Evolutionary conservation across 2,329 filamentous ascomycete genomes (phyloP).

Genomic region (Aspergillus fijiensis): DNA sequence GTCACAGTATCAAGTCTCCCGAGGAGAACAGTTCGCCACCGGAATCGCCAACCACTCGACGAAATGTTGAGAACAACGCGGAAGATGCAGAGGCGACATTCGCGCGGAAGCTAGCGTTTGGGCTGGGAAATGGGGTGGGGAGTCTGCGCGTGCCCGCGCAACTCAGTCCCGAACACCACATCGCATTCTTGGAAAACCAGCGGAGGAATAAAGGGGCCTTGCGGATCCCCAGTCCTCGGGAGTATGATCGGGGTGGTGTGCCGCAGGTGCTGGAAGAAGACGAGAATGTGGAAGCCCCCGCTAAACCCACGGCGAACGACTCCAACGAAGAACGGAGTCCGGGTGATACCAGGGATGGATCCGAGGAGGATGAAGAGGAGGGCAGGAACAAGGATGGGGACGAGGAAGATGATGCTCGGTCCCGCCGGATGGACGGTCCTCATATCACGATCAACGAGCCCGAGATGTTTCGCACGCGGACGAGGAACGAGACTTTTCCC

Average conservation of each 20-base stretch:
- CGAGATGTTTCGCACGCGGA: constrained; percentile 35
- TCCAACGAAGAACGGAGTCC: constrained; percentile 22
- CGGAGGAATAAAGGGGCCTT: constrained; percentile 72
- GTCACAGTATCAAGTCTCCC: constrained; percentile 20
- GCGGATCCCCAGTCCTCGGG: constrained; percentile 86
- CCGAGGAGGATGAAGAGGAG: constrained; percentile 14
- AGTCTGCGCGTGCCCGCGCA: constrained; percentile 54
- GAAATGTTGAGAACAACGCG: constrained; percentile 20
- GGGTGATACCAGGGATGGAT: constrained; percentile 1
- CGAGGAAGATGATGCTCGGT: constrained; percentile 22
- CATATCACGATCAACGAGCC: constrained; percentile 53
- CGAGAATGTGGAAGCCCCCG: constrained; percentile 31
- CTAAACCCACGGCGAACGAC: constrained; percentile 25
- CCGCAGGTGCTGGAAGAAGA: constrained; percentile 60
- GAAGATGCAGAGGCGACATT: constrained; percentile 15
- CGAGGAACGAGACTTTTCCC: constrained; percentile 39
- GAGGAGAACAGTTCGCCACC: constrained; percentile 28
- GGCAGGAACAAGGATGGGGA: constrained; percentile 16
- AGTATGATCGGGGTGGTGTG: constrained; percentile 78
- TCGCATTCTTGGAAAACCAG: constrained; percentile 83
- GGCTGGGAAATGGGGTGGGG: constrained; percentile 49
- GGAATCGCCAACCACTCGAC: constrained; percentile 23
- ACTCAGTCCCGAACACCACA: constrained; percentile 71
- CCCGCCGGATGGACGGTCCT: constrained; percentile 28
- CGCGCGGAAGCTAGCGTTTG: constrained; percentile 12